Base-by-base conservation (phyloP, 257 asterid species). In the Nyctanthes arbortristis region DNA sequence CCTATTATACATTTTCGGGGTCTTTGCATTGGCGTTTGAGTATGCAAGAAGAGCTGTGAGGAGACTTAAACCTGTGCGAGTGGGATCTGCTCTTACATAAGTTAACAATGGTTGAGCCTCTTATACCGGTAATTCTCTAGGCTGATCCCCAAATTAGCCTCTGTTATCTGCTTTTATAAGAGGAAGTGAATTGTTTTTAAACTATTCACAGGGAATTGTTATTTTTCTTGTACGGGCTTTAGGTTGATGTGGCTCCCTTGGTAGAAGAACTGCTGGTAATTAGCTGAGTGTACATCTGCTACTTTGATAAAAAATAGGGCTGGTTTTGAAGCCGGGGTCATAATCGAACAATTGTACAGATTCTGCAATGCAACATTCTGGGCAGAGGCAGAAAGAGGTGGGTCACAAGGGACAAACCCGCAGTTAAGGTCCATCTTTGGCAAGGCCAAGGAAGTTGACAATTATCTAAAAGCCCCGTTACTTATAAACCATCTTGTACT, bases 41-140 rank as follows among this genome's bases (percentile, higher is more conserved):
- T 71, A 77, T 77, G 43, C 80, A 35, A 73, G 84, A 84, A 84
- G 88, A 62, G 85, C 85, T 12, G 73, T 84, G 67, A 78, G 69
- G 75, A 80, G 87, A 54, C 76, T 87, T 31, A 88, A 92, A 74
- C 89, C 92, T 6, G 82, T 82, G 29, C 87, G 82, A 84, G 96
- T 93, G 43, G 93, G 82, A 74, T 28, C 90, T 54, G 63, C 84
- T 71, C 89, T 83, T 61, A 75, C 94, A 71, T 87, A 78, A 85
- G 77, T 75, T 65, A 39, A 61, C 56, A 68, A 58, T 43, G 61
- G 35, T 60, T 16, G 63, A 81, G 68, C 84, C 65, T 72, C 60
- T 64, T 74, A 70, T 61, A 63, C 84, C 24, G 90, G 93, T 87
- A 70, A 82, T 60, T 49, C 5, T 6, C 61, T 60, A n/a, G 56